These are phyloP conservation scores for Mycena polygramma DNA, from an alignment of 768 basidiomycete species.

Conservation along the genomic window DNA sequence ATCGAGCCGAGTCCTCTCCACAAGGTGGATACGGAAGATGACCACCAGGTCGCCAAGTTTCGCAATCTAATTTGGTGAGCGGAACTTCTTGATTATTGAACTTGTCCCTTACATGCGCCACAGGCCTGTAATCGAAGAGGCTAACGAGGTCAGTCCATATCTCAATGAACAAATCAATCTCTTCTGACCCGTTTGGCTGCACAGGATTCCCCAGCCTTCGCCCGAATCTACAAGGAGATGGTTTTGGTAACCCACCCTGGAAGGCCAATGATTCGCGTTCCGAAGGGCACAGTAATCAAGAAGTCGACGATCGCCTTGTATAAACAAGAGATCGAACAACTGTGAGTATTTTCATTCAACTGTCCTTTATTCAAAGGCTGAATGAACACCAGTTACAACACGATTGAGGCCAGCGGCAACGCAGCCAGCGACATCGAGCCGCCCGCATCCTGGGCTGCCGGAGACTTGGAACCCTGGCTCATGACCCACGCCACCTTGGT, in stretches of 20 bases:
- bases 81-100: neutral
- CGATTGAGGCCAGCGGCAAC: constrained; percentile 38
- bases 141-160: constrained; percentile 46
- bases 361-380: neutral
- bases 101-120: neutral
- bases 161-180: no score
- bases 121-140: constrained; percentile 58
- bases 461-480: constrained; percentile 41
- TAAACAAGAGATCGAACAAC: constrained; percentile 57
- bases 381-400: constrained; percentile 36
- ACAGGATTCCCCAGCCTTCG: constrained; percentile 59
- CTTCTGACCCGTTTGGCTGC: no score
- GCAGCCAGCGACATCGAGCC: constrained; percentile 31
- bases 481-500: constrained; percentile 37
- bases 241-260: constrained; percentile 55
- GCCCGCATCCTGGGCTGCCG: constrained; percentile 35
- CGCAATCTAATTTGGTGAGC: constrained; percentile 56
- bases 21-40: constrained; percentile 25
- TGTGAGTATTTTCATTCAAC: constrained; percentile 47
- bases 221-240: constrained; percentile 66
- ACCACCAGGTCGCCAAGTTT: constrained; percentile 37
- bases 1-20: constrained; percentile 37
- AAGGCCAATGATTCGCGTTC: constrained; percentile 58
- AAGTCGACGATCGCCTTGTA: constrained; percentile 60
- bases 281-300: constrained; percentile 63